Percentiles rank a stretch among this genome's conserved stretches.
phyloP scores from a whole-genome alignment of 208 protist species.

The Leishmania gerbilli region DNA sequence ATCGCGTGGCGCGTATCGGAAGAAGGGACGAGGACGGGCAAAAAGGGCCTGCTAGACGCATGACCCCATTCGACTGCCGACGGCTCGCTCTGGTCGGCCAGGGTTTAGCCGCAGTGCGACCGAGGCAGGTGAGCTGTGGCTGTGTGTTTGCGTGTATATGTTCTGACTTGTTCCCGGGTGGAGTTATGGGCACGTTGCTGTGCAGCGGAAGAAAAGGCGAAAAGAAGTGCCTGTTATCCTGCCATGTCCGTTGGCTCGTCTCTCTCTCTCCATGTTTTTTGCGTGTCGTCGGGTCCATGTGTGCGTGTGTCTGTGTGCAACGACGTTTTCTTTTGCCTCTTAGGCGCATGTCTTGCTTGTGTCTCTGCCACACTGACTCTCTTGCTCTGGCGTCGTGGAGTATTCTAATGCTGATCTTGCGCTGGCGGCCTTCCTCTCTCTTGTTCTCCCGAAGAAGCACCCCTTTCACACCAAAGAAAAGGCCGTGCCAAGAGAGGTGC shows the following conservation, averaged over 20 bases:
- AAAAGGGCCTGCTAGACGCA: neutral
- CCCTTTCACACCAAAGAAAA: neutral
- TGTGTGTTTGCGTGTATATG: neutral
- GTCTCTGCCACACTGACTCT: neutral
- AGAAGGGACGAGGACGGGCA: neutral
- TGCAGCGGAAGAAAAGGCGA: neutral
- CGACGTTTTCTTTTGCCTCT: neutral
- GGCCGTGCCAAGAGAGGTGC: neutral
- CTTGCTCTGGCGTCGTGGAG: neutral
- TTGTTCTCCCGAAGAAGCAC: neutral
- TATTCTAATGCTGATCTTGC: neutral
- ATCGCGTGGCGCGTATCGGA: neutral
- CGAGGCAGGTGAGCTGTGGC: neutral
- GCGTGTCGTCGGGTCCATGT: neutral
- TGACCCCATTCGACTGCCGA: neutral
- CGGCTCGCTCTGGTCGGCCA: neutral
- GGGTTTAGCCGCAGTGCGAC: neutral
- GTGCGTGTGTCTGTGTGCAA: neutral
- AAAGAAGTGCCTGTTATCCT: neutral
- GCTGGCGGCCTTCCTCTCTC: neutral
- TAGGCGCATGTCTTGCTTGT: neutral
- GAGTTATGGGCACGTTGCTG: neutral
- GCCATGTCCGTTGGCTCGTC: neutral
- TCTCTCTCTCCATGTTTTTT: neutral
- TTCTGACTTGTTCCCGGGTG: neutral